Percentiles rank a stretch among this genome's conserved stretches.
Conservation (phyloP, 1,139 yeast genomes). For the Magnusiomyces tetraspermus region DNA sequence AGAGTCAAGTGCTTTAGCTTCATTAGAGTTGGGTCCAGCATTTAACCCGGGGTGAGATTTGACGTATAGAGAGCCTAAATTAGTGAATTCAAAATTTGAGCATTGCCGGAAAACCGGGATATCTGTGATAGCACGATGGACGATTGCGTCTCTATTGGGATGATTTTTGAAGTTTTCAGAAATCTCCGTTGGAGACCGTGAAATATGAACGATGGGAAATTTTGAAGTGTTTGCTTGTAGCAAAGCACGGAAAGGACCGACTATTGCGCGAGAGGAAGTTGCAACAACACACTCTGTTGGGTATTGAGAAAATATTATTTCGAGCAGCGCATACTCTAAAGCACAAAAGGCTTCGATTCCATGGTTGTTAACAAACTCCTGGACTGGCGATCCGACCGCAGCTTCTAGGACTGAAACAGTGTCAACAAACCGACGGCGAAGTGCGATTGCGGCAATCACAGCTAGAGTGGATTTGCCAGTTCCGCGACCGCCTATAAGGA, state of each 20-base stretch:
- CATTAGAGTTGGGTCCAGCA: neutral
- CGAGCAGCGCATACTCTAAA: constrained; percentile 15
- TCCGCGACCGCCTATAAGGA: constrained; percentile 17
- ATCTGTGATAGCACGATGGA: constrained; percentile 10
- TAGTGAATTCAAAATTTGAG: constrained; percentile 19
- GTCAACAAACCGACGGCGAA: constrained; percentile 17
- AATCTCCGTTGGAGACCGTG: constrained; percentile 16
- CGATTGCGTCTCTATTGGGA: constrained; percentile 14
- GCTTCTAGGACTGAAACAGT: constrained; percentile 16
- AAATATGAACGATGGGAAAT: constrained; percentile 18
- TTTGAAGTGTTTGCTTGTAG: constrained; percentile 6
- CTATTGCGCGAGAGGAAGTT: constrained; percentile 12
- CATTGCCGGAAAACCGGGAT: constrained; percentile 16
- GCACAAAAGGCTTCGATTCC: constrained; percentile 10
- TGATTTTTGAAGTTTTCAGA: constrained; percentile 3
- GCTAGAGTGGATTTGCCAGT: constrained; percentile 19
- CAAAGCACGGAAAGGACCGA: constrained; percentile 12
- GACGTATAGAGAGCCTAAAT: constrained; percentile 12
- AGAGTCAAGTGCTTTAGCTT: neutral
- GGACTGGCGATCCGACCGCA: constrained; percentile 12
- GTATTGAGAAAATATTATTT: constrained; percentile 9
- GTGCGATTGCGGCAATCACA: constrained; percentile 17
- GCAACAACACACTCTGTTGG: constrained; percentile 17
- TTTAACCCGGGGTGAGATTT: neutral
- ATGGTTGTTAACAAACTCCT: constrained; percentile 12